These are phyloP conservation scores for Silene noctiflora DNA, from an alignment of 179 eudicot genomes.

Conservation along the genomic window DNA sequence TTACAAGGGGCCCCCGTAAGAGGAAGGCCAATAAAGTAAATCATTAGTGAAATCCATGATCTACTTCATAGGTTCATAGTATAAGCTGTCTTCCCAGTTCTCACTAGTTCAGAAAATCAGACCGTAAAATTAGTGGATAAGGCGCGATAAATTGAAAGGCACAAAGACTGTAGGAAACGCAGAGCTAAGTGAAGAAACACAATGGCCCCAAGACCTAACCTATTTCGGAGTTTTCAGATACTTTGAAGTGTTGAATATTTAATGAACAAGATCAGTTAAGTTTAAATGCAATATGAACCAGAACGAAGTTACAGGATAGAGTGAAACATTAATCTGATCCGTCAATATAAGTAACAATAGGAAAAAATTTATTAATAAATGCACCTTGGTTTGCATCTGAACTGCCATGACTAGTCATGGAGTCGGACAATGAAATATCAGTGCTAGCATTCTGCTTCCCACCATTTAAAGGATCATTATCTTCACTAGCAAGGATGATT, in stretches of 20 bases:
- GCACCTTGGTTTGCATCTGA: conserved; percentile 49
- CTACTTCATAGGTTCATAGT: no score
- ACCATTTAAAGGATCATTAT: conserved; percentile 33
- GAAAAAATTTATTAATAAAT: not conserved
- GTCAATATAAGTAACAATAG: not conserved
- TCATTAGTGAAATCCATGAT: no score
- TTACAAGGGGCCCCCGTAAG: no score
- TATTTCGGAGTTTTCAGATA: not conserved
- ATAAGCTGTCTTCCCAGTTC: no score
- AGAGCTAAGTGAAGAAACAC: not conserved
- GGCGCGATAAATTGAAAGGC: no score
- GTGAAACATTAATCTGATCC: not conserved
- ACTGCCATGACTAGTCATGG: conserved; percentile 50
- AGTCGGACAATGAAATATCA: conserved; percentile 52
- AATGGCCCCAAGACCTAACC: not conserved
- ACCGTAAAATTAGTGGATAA: no score
- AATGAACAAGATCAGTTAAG: not conserved
- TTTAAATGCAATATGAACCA: conserved; percentile 2
- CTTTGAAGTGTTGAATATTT: not conserved
- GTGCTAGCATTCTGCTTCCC: conserved; percentile 39
- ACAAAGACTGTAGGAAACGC: no score
- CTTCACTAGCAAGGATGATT: conserved; percentile 55
- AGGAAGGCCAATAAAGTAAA: no score
- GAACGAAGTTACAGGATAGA: not conserved
- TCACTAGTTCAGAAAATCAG: no score